Base-by-base conservation (phyloP, 257 asterid genomes). In the Vinca minor region DNA sequence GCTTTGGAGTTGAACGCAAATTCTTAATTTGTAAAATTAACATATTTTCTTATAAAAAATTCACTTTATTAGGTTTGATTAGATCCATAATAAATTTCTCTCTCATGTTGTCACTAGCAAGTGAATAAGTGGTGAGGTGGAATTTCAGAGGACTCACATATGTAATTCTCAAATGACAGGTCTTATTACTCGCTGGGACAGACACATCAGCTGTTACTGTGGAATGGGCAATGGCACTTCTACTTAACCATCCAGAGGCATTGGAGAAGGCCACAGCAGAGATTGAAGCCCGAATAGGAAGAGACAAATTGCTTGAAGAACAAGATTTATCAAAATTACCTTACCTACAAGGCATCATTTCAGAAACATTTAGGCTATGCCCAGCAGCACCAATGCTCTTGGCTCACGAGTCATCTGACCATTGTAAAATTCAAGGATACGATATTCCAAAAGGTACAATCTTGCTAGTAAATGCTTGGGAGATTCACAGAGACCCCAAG, bases 161-260 rank as follows among this genome's bases (percentile, higher is more conserved):
- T 2, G 38, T 34, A 6, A 38, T 8, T 2, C 3, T 1, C 9
- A 38, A 38, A 38, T 5, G 10, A 5, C 69, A 66, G 46, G 31
- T 32, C 10, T n/a, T 66, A 23, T 50, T 62, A 35, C 34, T 54
- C 6, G 69, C 69, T 1, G 74, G 69, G 36, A 52, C 54, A 14
- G 54, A 69, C 9, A 69, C 74, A 10, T 69, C 69, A 31, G 41
- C 47, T 0, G 64, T 31, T 2, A 62, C 69, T 3, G 46, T 69
- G 57, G 74, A 62, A 25, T 69, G 68, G 64, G 55, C 58, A 41
- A 54, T 62, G 34, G 32, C 78, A 1, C 63, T 57, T 31, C n/a
- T 74, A 12, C 60, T 74, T 39, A 69, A 75, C 75, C 59, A 75
- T n/a, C 76, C 73, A 20, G 21, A 66, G 28, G 31, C 62, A 29